Percentiles rank a stretch among this genome's conserved stretches.
These are phyloP conservation scores for Kwoniella pini DNA, from an alignment of 768 basidiomycete genomes.

Conservation along the genomic window DNA sequence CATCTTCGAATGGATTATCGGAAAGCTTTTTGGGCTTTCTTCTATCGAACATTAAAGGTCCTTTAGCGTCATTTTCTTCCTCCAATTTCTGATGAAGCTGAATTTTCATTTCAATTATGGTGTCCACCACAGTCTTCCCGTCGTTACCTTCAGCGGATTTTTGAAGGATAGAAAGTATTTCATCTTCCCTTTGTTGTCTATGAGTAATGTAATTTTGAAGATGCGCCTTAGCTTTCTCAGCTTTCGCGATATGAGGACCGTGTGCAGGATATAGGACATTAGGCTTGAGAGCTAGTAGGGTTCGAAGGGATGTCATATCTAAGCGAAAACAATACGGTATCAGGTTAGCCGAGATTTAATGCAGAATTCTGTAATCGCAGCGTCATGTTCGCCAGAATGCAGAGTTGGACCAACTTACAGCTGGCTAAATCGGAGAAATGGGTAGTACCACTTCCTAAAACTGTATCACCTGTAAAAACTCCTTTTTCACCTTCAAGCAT, in stretches of 20 bases:
- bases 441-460: constrained; percentile 86
- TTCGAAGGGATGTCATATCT: constrained; percentile 52
- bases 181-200: constrained; percentile 74
- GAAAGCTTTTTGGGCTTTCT: constrained; percentile 3
- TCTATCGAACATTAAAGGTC: constrained; percentile 16
- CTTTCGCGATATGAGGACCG: constrained; percentile 66
- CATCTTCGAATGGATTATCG: constrained; percentile 14
- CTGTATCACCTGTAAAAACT: constrained; percentile 86
- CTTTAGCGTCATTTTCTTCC: constrained; percentile 9
- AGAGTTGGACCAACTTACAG: constrained; percentile 53
- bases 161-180: constrained; percentile 61
- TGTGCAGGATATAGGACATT: constrained; percentile 78
- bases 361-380: background rate
- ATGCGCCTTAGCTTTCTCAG: constrained; percentile 61
- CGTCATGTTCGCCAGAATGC: background rate
- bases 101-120: constrained; percentile 14
- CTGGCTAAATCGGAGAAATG: constrained; percentile 79
- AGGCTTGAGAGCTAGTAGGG: constrained; percentile 41
- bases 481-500: constrained; percentile 66
- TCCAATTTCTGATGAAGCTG: constrained; percentile 17
- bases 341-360: background rate
- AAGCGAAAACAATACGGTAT: too few species aligned
- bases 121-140: background rate
- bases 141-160: background rate
- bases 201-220: constrained; percentile 77